phyloP scores from a whole-genome alignment of 345 rosid genomes.

The Lagerstroemia speciosa region DNA sequence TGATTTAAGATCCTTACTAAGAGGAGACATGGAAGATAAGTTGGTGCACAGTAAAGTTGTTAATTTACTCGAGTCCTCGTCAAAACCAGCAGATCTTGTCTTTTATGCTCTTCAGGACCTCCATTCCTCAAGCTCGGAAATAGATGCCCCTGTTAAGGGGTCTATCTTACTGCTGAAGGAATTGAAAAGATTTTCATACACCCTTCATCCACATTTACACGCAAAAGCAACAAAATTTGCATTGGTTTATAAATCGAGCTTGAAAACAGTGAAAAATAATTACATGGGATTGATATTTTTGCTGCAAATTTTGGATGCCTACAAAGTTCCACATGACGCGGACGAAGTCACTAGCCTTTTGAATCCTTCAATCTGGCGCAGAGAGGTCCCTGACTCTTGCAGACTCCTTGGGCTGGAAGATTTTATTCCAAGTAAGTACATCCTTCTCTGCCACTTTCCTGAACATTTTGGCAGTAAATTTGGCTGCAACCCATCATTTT shows the following conservation, averaged over 20 bases:
- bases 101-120: conserved; percentile 21
- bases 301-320: conserved; percentile 33
- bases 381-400: conserved; percentile 22
- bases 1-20: conserved; percentile 13
- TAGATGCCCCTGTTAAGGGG: conserved; percentile 2
- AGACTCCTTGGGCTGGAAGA: conserved; percentile 24
- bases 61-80: conserved; percentile 16
- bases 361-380: conserved; percentile 13
- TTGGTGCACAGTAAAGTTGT: conserved; percentile 12
- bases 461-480: background rate
- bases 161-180: conserved; percentile 23
- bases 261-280: conserved; percentile 17
- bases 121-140: conserved; percentile 1
- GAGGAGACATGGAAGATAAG: conserved; percentile 13
- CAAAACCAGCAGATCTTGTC: conserved; percentile 29
- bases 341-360: conserved; percentile 25
- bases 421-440: conserved; percentile 21
- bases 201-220: conserved; percentile 17
- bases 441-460: background rate
- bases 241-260: conserved; percentile 22
- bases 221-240: conserved; percentile 23
- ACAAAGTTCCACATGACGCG: conserved; percentile 23
- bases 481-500: background rate
- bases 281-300: conserved; percentile 24
- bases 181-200: conserved; percentile 18